Base-by-base conservation (phyloP, 2,329 filamentous ascomycete species). In the Diaporthe sp. region DNA sequence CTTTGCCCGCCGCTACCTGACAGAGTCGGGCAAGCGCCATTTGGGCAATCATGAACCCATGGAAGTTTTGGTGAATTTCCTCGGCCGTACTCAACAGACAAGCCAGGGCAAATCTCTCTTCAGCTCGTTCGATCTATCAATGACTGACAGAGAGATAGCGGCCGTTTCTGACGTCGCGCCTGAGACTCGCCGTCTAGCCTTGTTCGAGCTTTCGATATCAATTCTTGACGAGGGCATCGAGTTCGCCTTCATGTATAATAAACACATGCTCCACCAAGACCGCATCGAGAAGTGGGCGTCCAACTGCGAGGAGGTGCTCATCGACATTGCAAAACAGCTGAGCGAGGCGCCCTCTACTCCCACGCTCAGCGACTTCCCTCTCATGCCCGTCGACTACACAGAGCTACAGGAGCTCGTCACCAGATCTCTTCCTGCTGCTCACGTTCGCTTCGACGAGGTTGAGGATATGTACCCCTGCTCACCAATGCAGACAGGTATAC, bases 391-490 rank as follows among this genome's bases (percentile, higher is more conserved):
- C 58, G 77, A 76, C 12, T 80, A 80, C 73, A 72, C 74, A 53
- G 73, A 74, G 37, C 78, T 80, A 15, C 67, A 61, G 46, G 75
- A 59, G 8, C 72, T 80, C n/a, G 75, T 74, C 17, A 68, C 72
- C 1, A 59, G 46, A n/a, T 58, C 71, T 3, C 75, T 79, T 10
- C 78, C 79, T 1, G 68, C 55, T 3, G 37, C 51, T 12, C 69
- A 77, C 8, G 70, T 65, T 34, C 78, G 78, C n/a, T 76, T 80
- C 22, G 62, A 76, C 22, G 53, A 77, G 17, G 53, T 80, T 7
- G 77, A 80, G 53, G 78, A 79, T 28, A 78, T 80, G 17, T 79
- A 79, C 44, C 79, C 78, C 1, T 80, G 79, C 73, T 79, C 79
- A 10, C 78, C 78, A 1, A 77, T 80, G 4, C 79, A 80, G 42